Evolutionary conservation across 345 rosid genomes (phyloP).

Genomic region (Erucastrum elatum): DNA sequence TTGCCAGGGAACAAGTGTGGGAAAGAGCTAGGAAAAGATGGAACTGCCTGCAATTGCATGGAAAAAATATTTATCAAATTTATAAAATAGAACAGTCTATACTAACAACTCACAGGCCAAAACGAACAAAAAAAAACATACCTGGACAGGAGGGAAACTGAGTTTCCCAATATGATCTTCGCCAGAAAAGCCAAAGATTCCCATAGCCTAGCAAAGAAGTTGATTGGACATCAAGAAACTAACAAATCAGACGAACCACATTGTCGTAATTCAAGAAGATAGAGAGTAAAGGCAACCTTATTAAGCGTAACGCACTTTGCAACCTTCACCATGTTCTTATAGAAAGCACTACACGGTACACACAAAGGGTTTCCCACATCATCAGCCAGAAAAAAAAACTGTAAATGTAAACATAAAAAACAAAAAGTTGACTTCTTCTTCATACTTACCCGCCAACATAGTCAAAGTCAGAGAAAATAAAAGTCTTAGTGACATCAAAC

Average conservation of each 20-base stretch:
- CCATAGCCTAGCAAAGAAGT: slow-evolving; percentile 62
- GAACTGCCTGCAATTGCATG: slow-evolving; percentile 69
- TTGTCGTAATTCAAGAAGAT: not conserved
- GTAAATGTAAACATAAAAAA: not conserved
- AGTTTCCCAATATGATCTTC: slow-evolving; percentile 96
- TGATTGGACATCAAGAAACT: too few species aligned
- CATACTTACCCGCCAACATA: slow-evolving; percentile 80
- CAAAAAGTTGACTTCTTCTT: slow-evolving; percentile 30
- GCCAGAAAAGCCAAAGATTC: slow-evolving; percentile 89
- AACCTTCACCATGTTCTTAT: slow-evolving; percentile 88
- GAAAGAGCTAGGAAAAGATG: slow-evolving; percentile 91
- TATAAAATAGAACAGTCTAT: slow-evolving; percentile 4
- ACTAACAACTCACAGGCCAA: not conserved
- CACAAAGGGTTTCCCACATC: not conserved
- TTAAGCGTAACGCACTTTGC: slow-evolving; percentile 83
- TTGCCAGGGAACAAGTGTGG: slow-evolving; percentile 80
- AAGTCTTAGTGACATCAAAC: slow-evolving; percentile 76
- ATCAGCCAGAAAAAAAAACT: too few species aligned
- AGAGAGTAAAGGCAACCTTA: slow-evolving; percentile 50
- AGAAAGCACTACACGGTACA: slow-evolving; percentile 62
- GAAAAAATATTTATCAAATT: not conserved
- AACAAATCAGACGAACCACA: too few species aligned
- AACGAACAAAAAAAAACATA: slow-evolving; percentile 29
- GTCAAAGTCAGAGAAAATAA: slow-evolving; percentile 88
- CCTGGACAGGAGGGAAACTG: slow-evolving; percentile 95